These are phyloP conservation scores for Candida patagonica DNA, from an alignment of 805 yeast species.

Conservation along the genomic window DNA sequence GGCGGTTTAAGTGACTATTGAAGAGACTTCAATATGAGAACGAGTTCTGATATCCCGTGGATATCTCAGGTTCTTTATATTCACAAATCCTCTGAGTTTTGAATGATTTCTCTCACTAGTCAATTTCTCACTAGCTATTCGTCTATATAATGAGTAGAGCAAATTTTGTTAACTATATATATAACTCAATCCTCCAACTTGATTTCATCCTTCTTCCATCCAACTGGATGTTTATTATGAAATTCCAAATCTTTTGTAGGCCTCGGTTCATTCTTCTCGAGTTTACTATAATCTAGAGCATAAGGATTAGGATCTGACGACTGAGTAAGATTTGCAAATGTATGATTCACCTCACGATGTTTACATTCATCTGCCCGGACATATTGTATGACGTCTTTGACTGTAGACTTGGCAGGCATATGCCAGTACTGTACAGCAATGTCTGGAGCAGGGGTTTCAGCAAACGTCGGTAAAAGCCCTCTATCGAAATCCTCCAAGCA, in stretches of 20 bases:
- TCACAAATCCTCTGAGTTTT: no score
- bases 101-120: no score
- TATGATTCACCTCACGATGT: conserved; percentile 72
- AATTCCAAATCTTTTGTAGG: conserved; percentile 26
- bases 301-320: conserved; percentile 57
- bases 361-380: conserved; percentile 72
- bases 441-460: conserved; percentile 27
- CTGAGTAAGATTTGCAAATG: conserved; percentile 54
- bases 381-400: conserved; percentile 50
- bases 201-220: conserved; percentile 30
- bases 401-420: conserved; percentile 40
- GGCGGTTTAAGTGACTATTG: no score
- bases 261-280: conserved; percentile 22
- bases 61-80: no score
- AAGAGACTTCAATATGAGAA: no score
- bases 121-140: no score
- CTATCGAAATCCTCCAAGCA: conserved; percentile 44
- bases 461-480: conserved; percentile 43
- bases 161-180: no score
- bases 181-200: no score
- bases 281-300: conserved; percentile 34
- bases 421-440: conserved; percentile 61
- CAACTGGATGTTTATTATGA: conserved; percentile 21
- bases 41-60: no score
- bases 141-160: no score